Evolutionary conservation across 2,329 filamentous ascomycete genomes (phyloP).

Genomic region (Periglandula ipomoeae): DNA sequence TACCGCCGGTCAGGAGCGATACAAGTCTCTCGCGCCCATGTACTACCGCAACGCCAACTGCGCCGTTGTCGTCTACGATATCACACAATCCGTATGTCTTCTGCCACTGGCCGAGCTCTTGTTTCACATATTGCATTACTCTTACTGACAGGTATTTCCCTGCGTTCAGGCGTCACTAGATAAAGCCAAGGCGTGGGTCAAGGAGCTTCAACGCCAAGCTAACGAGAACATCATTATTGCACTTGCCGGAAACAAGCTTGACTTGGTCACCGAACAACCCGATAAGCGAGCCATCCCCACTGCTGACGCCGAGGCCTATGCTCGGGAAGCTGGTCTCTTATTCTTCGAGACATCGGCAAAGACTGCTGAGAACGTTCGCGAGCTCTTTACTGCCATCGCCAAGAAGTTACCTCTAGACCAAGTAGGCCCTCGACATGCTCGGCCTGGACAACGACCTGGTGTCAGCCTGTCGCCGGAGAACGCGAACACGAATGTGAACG

Average conservation of each 20-base stretch:
- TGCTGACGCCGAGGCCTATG: conserved; percentile 90
- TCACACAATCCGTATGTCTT: conserved; percentile 83
- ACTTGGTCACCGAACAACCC: conserved; percentile 87
- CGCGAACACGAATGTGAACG: conserved; percentile 46
- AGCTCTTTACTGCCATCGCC: conserved; percentile 94
- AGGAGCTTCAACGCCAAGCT: conserved; percentile 95
- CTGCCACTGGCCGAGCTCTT: not conserved
- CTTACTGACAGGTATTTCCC: not conserved
- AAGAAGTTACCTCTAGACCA: conserved; percentile 97
- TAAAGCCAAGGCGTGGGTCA: conserved; percentile 99
- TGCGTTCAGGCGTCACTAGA: conserved; percentile 79
- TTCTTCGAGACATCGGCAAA: conserved; percentile 99
- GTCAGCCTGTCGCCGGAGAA: conserved; percentile 49
- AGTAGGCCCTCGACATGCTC: conserved; percentile 79
- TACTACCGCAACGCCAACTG: conserved; percentile 99
- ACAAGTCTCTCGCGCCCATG: conserved; percentile 98
- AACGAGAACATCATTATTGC: conserved; percentile 99
- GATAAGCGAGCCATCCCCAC: conserved; percentile 90
- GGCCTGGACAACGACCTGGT: conserved; percentile 52
- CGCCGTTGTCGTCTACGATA: conserved; percentile 97
- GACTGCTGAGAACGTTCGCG: conserved; percentile 89
- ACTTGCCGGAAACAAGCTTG: conserved; percentile 93
- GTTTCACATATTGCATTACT: not conserved
- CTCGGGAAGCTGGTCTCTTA: conserved; percentile 81
- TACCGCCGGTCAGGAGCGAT: conserved; percentile 95